Evolutionary conservation across 2,329 filamentous ascomycete species (phyloP).

Genomic region (Colletotrichum lini): DNA sequence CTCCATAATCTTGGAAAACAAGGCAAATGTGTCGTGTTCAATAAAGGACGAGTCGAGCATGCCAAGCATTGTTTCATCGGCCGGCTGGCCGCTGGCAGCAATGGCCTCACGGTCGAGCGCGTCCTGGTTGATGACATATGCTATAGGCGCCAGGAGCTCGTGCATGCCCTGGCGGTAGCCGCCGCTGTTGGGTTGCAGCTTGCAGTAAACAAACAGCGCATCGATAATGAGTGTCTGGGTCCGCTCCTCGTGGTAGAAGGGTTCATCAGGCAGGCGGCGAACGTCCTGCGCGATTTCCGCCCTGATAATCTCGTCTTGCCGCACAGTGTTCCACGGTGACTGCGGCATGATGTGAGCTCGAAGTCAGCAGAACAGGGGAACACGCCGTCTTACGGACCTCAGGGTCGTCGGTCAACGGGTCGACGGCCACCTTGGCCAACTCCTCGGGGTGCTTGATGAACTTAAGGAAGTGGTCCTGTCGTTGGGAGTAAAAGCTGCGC

Average conservation of each 20-base stretch:
- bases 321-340: constrained; percentile 92
- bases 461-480: constrained; percentile 82
- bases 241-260: constrained; percentile 85
- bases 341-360: constrained; percentile 65
- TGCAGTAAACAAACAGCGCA: constrained; percentile 94
- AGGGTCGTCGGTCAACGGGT: constrained; percentile 88
- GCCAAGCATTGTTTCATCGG: constrained; percentile 71
- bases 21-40: constrained; percentile 90
- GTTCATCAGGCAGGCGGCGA: constrained; percentile 90
- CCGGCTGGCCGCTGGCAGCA: constrained; percentile 50
- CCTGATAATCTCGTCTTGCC: constrained; percentile 86
- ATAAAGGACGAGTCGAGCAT: constrained; percentile 81
- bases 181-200: constrained; percentile 86
- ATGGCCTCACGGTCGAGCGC: constrained; percentile 71
- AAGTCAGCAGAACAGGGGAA: background rate
- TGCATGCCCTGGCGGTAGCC: constrained; percentile 99
- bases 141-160: constrained; percentile 89
- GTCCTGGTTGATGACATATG: constrained; percentile 88
- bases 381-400: constrained; percentile 56
- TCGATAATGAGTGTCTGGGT: constrained; percentile 89
- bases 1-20: constrained; percentile 92
- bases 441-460: constrained; percentile 89
- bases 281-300: constrained; percentile 96
- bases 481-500: constrained; percentile 80
- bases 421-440: constrained; percentile 76